Base-by-base conservation (phyloP, 352 stramenopile genomes). In the Peronosclerospora sorghi region DNA sequence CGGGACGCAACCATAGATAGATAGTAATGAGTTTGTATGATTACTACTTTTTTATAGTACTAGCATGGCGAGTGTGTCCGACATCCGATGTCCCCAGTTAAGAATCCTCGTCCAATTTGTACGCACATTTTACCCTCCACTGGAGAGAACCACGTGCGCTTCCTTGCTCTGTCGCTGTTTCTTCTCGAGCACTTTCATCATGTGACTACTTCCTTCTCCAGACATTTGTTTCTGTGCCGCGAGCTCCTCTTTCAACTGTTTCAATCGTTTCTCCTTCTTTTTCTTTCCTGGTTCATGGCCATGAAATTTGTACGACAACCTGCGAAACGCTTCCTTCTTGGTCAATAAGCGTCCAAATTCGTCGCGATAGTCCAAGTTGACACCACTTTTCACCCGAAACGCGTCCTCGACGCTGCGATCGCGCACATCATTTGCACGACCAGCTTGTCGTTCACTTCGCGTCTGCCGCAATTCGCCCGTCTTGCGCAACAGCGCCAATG, bases 241-340 rank as follows among this genome's bases (percentile, higher is more conserved):
- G 12, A 89, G 58, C 39, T 92, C 78, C 35, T 88, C 75, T 56
- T 94, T 88, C 1, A 96, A 53, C 41, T 91, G 61, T 39, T 86
- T 88, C 24, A 94, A 48, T 1, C 86, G 74, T 58, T 98, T 98
- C 55, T 98, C 95, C 53, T 97, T 84, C 54, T 98, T 98, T 62
- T 97, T 98, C 67, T 98, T 97, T 5, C 85, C 88, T 4, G 90
- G 95, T 5, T 90, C 92, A 53, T 98, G 91, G 18, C 96, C 96
- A 62, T 99, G 96, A 68, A 99, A 99, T 54, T 97, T 95, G 74
- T 98, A 98, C 62, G 87, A 98, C 21, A 98, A 66, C 56, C 98
- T 72, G 21, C 96, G 89, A 76, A 97, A 99, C 0, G 95, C 95
- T 62, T 98, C 95, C 58, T 98, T 98, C 35, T 96, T 86, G 5